Evolutionary conservation across 768 basidiomycete species (phyloP).

Genomic region (Guyanaporus albipodus): DNA sequence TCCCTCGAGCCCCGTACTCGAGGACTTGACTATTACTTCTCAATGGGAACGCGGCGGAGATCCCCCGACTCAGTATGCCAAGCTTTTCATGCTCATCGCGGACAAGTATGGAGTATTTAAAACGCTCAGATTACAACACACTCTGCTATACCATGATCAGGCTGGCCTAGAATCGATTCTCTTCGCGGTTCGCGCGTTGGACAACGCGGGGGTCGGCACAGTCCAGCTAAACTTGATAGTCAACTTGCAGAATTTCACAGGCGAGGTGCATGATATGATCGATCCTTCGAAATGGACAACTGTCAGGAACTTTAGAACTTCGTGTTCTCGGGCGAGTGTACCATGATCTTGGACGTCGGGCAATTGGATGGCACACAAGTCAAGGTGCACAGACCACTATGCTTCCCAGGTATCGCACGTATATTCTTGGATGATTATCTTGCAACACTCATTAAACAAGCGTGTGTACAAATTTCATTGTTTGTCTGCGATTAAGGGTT

Average conservation of each 20-base stretch:
- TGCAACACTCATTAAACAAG: too few relatives aligned
- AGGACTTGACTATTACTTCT: conserved; percentile 15
- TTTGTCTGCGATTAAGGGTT: too few relatives aligned
- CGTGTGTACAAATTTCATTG: too few relatives aligned
- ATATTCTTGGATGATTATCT: too few relatives aligned
- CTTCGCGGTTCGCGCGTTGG: conserved; percentile 13
- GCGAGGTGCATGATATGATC: conserved; percentile 21
- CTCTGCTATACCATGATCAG: conserved; percentile 15
- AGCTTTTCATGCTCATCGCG: conserved; percentile 20
- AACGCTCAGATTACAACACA: conserved; percentile 17
- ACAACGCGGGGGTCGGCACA: conserved; percentile 10
- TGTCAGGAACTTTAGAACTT: conserved; percentile 14
- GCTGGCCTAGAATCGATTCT: conserved; percentile 15
- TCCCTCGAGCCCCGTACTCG: conserved; percentile 17
- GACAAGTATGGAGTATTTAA: conserved; percentile 23
- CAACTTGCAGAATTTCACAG: conserved; percentile 13
- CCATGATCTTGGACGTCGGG: conserved; percentile 15
- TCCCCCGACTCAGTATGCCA: conserved; percentile 8
- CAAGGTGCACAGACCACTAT: too few relatives aligned
- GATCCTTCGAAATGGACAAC: conserved; percentile 17
- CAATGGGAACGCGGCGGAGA: conserved; percentile 14
- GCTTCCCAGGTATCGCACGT: neutral
- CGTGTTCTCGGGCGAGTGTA: conserved; percentile 5
- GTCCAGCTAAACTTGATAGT: conserved; percentile 18
- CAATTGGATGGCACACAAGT: conserved; percentile 1